These are phyloP conservation scores for Harrya chromipes DNA, from an alignment of 768 basidiomycete genomes.

Conservation along the genomic window DNA sequence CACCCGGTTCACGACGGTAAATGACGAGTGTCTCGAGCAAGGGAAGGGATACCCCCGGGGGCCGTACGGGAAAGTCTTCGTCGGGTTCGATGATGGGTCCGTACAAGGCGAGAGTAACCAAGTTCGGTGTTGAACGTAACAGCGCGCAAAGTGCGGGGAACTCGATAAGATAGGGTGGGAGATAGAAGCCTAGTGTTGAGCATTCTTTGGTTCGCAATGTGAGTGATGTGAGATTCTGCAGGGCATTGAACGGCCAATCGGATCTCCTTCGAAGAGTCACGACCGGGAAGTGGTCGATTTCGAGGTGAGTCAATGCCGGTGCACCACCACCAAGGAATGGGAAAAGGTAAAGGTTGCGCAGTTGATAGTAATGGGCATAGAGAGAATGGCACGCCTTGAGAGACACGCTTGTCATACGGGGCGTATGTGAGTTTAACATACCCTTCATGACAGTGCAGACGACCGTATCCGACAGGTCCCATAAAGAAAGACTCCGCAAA, in stretches of 20 bases:
- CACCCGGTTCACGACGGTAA: conserved; percentile 11
- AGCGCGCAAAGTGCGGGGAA: conserved; percentile 13
- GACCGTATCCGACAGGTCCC: conserved; percentile 15
- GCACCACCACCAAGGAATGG: conserved; percentile 13
- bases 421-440: not conserved
- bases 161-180: conserved; percentile 16
- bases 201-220: conserved; percentile 14
- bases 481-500: conserved; percentile 7
- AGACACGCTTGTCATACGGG: conserved; percentile 9
- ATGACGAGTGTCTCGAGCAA: conserved; percentile 13
- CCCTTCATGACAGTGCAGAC: conserved; percentile 3
- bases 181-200: not conserved
- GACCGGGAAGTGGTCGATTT: conserved; percentile 16
- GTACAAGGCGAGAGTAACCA: conserved; percentile 10
- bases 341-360: not conserved
- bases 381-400: conserved; percentile 8
- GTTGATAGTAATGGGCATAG: conserved; percentile 5
- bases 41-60: conserved; percentile 4
- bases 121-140: conserved; percentile 6
- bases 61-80: conserved; percentile 6
- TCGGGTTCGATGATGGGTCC: conserved; percentile 15
- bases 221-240: conserved; percentile 10
- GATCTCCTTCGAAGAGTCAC: conserved; percentile 1
- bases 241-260: conserved; percentile 5
- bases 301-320: conserved; percentile 11